A percentile compares a stretch with the other conserved stretches of the same genome.
Evolutionary conservation across 2,329 filamentous ascomycete genomes (phyloP).

Genomic region (Pestalotiopsis sp.): DNA sequence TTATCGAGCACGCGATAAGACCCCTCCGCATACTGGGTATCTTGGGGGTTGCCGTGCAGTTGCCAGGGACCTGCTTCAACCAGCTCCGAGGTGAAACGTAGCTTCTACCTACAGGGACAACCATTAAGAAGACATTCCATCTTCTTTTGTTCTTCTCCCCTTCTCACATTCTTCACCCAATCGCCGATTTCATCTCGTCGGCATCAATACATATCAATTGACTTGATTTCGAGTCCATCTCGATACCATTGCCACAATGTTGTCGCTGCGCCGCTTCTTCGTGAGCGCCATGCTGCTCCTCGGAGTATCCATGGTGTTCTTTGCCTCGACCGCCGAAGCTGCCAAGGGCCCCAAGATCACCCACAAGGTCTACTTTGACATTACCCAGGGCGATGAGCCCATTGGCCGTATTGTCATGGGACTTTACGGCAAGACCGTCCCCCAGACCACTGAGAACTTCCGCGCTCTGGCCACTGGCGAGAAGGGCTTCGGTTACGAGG

Average conservation of each 20-base stretch:
- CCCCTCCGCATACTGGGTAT: background rate
- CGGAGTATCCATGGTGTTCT: conserved; percentile 73
- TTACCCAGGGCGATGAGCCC: conserved; percentile 73
- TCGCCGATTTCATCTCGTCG: conserved; percentile 6
- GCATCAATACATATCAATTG: conserved; percentile 11
- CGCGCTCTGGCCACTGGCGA: conserved; percentile 81
- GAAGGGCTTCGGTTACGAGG: conserved; percentile 84
- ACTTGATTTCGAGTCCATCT: conserved; percentile 14
- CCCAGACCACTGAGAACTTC: conserved; percentile 75
- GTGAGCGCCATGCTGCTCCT: conserved; percentile 76
- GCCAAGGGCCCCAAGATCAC: conserved; percentile 93
- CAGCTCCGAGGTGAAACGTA: conserved; percentile 22
- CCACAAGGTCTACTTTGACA: conserved; percentile 90
- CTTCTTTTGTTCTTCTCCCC: conserved; percentile 17
- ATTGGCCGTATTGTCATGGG: conserved; percentile 79
- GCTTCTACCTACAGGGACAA: conserved; percentile 22
- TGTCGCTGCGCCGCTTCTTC: conserved; percentile 71
- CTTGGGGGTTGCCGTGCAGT: background rate
- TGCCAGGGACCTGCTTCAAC: conserved; percentile 14
- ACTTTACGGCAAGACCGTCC: conserved; percentile 85
- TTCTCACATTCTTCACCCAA: conserved; percentile 12
- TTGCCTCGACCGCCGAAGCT: conserved; percentile 74
- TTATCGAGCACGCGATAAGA: conserved; percentile 9
- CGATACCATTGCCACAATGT: conserved; percentile 58
- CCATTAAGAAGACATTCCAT: conserved; percentile 17